Evolutionary conservation across 495 filamentous ascomycete genomes (phyloP).

Genomic region (Penicillium nucicola): DNA sequence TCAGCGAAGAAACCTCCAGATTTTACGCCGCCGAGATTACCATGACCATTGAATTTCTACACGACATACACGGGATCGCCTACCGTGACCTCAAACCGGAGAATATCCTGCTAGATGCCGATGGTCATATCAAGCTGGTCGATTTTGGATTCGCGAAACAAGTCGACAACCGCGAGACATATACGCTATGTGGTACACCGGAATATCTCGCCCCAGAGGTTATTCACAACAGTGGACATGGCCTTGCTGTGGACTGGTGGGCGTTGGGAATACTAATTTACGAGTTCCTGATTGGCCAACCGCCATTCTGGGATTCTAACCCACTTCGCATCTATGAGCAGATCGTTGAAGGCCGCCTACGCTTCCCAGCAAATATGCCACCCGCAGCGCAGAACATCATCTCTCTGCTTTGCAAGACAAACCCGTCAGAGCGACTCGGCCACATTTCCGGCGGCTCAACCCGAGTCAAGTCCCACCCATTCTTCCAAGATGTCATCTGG

Average conservation of each 20-base stretch:
- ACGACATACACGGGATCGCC: slow-evolving; percentile 78
- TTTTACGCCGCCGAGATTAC: slow-evolving; percentile 98
- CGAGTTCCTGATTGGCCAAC: slow-evolving; percentile 93
- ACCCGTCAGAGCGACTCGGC: slow-evolving; percentile 80
- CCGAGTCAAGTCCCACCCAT: slow-evolving; percentile 82
- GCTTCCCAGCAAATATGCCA: slow-evolving; percentile 54
- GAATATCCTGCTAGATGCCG: slow-evolving; percentile 86
- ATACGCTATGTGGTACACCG: slow-evolving; percentile 93
- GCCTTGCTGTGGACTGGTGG: slow-evolving; percentile 99
- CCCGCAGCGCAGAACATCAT: slow-evolving; percentile 81
- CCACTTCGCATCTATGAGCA: slow-evolving; percentile 94
- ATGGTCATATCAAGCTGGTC: slow-evolving; percentile 95
- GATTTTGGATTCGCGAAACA: slow-evolving; percentile 97
- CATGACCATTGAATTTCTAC: slow-evolving; percentile 86
- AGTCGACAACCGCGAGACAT: slow-evolving; percentile 66
- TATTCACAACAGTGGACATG: slow-evolving; percentile 92
- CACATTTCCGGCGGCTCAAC: slow-evolving; percentile 82
- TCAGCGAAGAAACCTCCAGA: slow-evolving; percentile 78
- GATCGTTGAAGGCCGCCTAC: slow-evolving; percentile 42
- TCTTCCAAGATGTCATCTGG: slow-evolving; percentile 84
- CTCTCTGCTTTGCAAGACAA: slow-evolving; percentile 79
- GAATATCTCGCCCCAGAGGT: slow-evolving; percentile 97
- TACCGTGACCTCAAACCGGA: slow-evolving; percentile 97
- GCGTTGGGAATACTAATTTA: slow-evolving; percentile 93
- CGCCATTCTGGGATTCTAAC: slow-evolving; percentile 95